Percentiles rank a stretch among this genome's conserved stretches.
Conservation (phyloP, 129 eudicot genomes). For the Helichrysum umbraculigerum region DNA sequence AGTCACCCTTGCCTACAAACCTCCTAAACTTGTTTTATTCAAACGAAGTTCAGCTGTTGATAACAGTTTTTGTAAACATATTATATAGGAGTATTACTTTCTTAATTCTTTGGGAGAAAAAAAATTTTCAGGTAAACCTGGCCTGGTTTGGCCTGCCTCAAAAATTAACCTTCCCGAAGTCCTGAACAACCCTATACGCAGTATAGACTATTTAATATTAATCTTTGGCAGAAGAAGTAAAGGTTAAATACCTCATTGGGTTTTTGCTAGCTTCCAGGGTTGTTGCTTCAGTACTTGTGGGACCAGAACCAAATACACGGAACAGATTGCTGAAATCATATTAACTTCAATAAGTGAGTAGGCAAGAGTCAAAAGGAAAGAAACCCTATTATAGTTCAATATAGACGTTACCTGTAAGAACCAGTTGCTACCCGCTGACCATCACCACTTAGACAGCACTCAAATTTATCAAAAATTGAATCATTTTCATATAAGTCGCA, state of each 20-base stretch:
- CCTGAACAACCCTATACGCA: neutral
- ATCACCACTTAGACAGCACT: slow-evolving; percentile 97
- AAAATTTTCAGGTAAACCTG: neutral
- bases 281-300: slow-evolving; percentile 80
- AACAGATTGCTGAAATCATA: slow-evolving; percentile 72
- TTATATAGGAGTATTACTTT: neutral
- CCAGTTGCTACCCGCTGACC: slow-evolving; percentile 94
- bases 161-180: neutral
- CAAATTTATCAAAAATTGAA: slow-evolving; percentile 95
- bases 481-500: slow-evolving; percentile 96
- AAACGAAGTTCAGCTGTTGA: no score
- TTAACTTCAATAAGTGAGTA: neutral
- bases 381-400: neutral
- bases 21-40: neutral
- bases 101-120: no score
- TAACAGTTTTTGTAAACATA: neutral
- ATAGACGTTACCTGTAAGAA: slow-evolving; percentile 72
- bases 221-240: neutral
- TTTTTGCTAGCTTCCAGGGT: slow-evolving; percentile 98
- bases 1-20: neutral
- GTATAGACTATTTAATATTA: slow-evolving; percentile 2
- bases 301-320: slow-evolving; percentile 80
- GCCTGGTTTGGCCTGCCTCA: no score
- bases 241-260: slow-evolving; percentile 76
- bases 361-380: neutral